A percentile compares a stretch with the other conserved stretches of the same genome.
Conservation (phyloP, 805 yeast species). For the Saccharomycopsis sp. region DNA sequence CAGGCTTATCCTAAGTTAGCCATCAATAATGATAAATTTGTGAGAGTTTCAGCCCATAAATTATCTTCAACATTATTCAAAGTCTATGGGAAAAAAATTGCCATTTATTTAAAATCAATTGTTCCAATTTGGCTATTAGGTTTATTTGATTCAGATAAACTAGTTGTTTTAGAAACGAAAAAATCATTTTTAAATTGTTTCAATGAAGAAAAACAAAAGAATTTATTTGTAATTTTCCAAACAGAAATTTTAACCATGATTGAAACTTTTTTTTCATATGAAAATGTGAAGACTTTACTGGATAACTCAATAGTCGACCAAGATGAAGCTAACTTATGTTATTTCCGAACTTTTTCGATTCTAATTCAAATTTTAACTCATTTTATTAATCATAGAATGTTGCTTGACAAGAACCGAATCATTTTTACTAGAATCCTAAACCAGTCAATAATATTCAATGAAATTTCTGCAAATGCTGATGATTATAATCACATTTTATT, state of each 20-base stretch:
- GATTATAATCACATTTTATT: constrained; percentile 8
- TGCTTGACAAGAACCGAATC: no score
- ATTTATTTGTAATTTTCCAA: constrained; percentile 9
- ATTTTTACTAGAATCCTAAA: constrained; percentile 2
- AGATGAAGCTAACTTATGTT: constrained; percentile 10
- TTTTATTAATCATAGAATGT: no score
- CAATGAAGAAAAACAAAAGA: constrained; percentile 3
- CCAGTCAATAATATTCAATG: constrained; percentile 7
- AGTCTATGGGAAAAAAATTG: constrained; percentile 5
- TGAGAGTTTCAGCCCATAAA: constrained; percentile 11
- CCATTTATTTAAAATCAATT: constrained; percentile 7
- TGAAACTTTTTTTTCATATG: constrained; percentile 6
- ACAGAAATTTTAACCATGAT: constrained; percentile 5
- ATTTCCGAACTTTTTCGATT: constrained; percentile 1
- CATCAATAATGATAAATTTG: constrained; percentile 13
- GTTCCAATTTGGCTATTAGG: constrained; percentile 18
- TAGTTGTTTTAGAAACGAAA: constrained; percentile 7
- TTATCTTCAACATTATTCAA: constrained; percentile 4
- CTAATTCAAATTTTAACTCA: background rate
- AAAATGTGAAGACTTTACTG: constrained; percentile 6
- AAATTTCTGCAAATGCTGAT: constrained; percentile 1
- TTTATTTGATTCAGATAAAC: constrained; percentile 9
- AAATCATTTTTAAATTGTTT: constrained; percentile 8
- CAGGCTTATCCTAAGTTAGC: constrained; percentile 15
- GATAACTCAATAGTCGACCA: constrained; percentile 3